phyloP scores from a whole-genome alignment of 352 stramenopile species.

The Elongisporangium senticosum region DNA sequence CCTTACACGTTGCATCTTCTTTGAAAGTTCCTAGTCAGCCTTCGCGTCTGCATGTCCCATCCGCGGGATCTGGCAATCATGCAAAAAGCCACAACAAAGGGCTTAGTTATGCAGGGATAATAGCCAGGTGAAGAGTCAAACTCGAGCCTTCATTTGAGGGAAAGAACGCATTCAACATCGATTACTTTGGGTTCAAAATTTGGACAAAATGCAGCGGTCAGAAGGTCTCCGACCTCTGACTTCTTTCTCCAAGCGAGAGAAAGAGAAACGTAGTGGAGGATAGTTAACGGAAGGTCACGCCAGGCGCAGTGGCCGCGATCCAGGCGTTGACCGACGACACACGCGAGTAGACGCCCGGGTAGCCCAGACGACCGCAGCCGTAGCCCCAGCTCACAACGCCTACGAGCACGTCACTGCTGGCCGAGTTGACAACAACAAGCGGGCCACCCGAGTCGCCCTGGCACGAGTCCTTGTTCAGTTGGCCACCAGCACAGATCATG shows the following conservation, averaged over 20 bases:
- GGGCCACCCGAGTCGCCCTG: slow-evolving; percentile 56
- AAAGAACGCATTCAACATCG: background rate
- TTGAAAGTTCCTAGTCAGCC: too few relatives aligned
- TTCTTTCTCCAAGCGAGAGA: background rate
- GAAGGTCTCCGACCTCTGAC: background rate
- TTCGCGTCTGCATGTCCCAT: too few relatives aligned
- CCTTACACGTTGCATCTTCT: too few relatives aligned
- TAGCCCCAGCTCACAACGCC: slow-evolving; percentile 62
- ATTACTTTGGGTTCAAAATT: background rate
- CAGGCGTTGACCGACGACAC: slow-evolving; percentile 36
- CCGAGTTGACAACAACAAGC: slow-evolving; percentile 24
- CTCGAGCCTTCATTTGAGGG: background rate
- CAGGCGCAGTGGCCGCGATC: slow-evolving; percentile 24
- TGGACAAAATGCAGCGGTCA: background rate
- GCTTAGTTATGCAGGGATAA: too few relatives aligned
- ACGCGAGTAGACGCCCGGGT: slow-evolving; percentile 52
- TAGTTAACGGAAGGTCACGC: slow-evolving; percentile 13
- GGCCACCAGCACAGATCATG: slow-evolving; percentile 52
- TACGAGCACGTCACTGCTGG: slow-evolving; percentile 28
- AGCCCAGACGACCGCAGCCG: slow-evolving; percentile 38
- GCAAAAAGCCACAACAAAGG: too few relatives aligned
- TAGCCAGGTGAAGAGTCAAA: too few relatives aligned
- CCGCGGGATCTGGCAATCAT: too few relatives aligned
- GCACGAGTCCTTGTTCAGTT: slow-evolving; percentile 37
- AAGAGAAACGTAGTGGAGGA: background rate